These are phyloP conservation scores for Oryza meridionalis DNA, from an alignment of 176 grass and related monocot species.

Conservation along the genomic window DNA sequence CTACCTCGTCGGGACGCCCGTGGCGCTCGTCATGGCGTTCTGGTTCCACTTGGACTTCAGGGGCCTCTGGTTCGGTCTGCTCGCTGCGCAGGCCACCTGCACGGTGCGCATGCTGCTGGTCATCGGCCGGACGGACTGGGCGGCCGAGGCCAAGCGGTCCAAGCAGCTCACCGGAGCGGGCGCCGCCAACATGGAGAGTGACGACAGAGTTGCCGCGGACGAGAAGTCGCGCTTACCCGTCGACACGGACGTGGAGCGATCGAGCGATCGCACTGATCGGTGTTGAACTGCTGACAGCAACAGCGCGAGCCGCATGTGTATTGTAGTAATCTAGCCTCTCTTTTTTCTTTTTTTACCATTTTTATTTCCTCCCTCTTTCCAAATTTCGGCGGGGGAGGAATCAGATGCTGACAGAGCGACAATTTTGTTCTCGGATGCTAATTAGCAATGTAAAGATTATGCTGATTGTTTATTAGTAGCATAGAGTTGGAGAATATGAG, in stretches of 20 bases:
- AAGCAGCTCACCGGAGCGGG: constrained; percentile 56
- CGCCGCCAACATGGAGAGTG: not conserved
- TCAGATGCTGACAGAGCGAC: constrained; percentile 42
- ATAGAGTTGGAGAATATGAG: constrained; percentile 7
- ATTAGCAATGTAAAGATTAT: constrained; percentile 56
- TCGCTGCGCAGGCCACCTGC: constrained; percentile 76
- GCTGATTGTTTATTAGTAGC: constrained; percentile 9
- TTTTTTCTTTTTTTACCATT: not conserved
- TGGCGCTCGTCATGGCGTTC: constrained; percentile 75
- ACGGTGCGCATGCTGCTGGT: constrained; percentile 73
- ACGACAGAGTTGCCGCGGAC: constrained; percentile 30
- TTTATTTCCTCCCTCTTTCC: not conserved
- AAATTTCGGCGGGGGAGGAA: constrained; percentile 32
- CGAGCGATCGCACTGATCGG: constrained; percentile 14
- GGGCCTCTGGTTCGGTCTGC: constrained; percentile 81
- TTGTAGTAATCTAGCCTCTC: constrained; percentile 32
- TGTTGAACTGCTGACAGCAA: constrained; percentile 41
- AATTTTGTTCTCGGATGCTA: constrained; percentile 45
- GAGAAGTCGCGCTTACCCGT: constrained; percentile 34
- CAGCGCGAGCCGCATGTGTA: constrained; percentile 20
- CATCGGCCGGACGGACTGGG: constrained; percentile 64
- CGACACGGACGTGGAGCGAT: constrained; percentile 30
- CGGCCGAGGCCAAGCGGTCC: constrained; percentile 60
- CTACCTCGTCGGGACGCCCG: constrained; percentile 79
- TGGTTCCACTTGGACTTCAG: constrained; percentile 60